Evolutionary conservation across 2,329 filamentous ascomycete genomes (phyloP).

Genomic region (Diaporthe batatas): DNA sequence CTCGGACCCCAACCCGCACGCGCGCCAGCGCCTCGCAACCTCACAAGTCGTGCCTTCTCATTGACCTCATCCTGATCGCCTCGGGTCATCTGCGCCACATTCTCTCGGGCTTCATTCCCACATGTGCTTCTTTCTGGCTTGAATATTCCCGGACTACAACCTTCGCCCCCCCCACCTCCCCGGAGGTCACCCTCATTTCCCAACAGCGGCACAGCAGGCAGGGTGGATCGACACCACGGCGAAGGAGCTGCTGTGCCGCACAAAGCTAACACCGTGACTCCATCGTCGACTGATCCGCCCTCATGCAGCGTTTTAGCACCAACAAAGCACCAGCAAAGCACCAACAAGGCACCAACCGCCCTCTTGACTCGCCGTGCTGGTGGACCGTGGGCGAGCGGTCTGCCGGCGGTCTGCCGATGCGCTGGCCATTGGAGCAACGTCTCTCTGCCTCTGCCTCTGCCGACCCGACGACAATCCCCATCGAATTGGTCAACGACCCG

Average conservation of each 20-base stretch:
- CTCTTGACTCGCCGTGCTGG: neutral
- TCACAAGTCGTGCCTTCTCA: neutral
- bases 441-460: neutral
- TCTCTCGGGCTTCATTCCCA: constrained; percentile 1
- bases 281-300: constrained; percentile 29
- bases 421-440: neutral
- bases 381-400: neutral
- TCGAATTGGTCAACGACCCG: neutral
- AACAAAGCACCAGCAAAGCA: constrained; percentile 24
- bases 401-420: neutral
- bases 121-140: neutral
- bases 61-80: neutral
- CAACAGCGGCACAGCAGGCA: constrained; percentile 9
- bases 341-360: constrained; percentile 23
- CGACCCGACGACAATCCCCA: neutral
- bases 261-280: constrained; percentile 7
- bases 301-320: constrained; percentile 17
- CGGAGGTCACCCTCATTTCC: neutral
- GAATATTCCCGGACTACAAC: neutral
- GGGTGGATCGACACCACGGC: constrained; percentile 20
- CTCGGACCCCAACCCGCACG: neutral
- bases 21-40: neutral
- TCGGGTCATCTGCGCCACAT: constrained; percentile 3
- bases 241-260: constrained; percentile 33
- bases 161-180: too few relatives aligned